Percentiles rank a stretch among this genome's conserved stretches.
phyloP scores from a whole-genome alignment of 768 basidiomycete genomes.

The Cubamyces sp. region DNA sequence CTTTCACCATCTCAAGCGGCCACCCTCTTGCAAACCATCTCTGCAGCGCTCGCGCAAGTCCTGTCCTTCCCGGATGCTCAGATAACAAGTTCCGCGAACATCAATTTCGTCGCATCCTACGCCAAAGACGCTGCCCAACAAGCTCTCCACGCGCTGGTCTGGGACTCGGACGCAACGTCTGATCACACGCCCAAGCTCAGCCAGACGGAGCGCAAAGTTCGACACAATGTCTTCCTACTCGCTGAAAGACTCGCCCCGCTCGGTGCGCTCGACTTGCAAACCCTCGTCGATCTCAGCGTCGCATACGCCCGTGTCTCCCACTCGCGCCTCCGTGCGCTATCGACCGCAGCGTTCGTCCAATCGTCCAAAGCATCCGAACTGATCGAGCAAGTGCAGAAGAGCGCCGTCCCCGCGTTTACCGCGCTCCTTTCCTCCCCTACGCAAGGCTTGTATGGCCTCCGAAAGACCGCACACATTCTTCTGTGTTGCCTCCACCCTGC shows the following conservation, averaged over 20 bases:
- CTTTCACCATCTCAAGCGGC: conserved; percentile 57
- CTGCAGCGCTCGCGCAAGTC: conserved; percentile 48
- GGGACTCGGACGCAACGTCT: conserved; percentile 40
- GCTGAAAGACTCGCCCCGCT: conserved; percentile 55
- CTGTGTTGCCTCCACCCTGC: conserved; percentile 55
- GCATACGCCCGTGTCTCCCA: conserved; percentile 51
- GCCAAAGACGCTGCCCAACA: conserved; percentile 58
- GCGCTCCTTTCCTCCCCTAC: conserved; percentile 47
- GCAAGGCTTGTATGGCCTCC: conserved; percentile 62
- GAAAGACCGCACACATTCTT: conserved; percentile 65
- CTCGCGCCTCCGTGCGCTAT: conserved; percentile 49
- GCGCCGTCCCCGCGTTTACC: conserved; percentile 63
- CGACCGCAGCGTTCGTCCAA: conserved; percentile 44
- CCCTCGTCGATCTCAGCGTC: conserved; percentile 66
- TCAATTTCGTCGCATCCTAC: conserved; percentile 59
- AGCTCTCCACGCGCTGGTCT: conserved; percentile 59
- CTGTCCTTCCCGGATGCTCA: conserved; percentile 54
- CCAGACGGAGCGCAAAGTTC: conserved; percentile 49
- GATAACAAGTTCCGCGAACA: conserved; percentile 48
- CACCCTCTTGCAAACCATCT: conserved; percentile 51
- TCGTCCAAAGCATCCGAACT: conserved; percentile 36
- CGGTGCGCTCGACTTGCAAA: conserved; percentile 51
- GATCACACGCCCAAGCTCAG: conserved; percentile 28
- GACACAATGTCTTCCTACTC: conserved; percentile 53
- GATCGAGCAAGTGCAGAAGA: conserved; percentile 39